These are phyloP conservation scores for Solanum clarkiae DNA, from an alignment of 257 asterid species.

Conservation along the genomic window DNA sequence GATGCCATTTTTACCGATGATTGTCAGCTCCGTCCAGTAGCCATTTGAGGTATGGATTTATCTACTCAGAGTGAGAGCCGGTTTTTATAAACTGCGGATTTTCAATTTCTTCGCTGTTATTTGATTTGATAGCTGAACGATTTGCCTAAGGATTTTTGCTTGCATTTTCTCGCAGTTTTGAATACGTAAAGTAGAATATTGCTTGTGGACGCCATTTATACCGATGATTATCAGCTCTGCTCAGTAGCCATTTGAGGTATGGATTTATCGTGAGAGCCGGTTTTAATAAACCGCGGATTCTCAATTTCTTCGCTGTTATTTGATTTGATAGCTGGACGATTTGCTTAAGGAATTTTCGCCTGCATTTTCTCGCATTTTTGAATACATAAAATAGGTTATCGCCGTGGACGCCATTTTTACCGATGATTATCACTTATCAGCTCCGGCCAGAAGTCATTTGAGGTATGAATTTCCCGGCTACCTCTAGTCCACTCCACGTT, in stretches of 20 bases:
- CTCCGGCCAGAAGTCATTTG: not conserved
- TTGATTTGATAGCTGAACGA: not conserved
- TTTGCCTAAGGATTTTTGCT: not conserved
- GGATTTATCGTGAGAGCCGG: not conserved
- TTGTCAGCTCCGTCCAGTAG: too few relatives aligned
- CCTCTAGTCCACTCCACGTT: not conserved
- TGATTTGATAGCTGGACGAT: not conserved
- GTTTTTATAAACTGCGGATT: not conserved
- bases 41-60: too few relatives aligned
- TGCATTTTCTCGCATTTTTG: not conserved
- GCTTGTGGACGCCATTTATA: not conserved
- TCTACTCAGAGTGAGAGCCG: not conserved
- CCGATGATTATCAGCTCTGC: not conserved
- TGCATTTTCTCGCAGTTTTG: not conserved
- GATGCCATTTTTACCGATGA: too few relatives aligned
- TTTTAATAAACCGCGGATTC: not conserved
- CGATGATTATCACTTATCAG: too few relatives aligned
- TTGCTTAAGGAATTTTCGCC: not conserved
- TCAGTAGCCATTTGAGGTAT: not conserved
- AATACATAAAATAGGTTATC: not conserved
- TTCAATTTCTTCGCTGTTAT: not conserved
- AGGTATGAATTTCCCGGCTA: not conserved
- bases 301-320: not conserved
- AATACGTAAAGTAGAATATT: not conserved
- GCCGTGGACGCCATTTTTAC: not conserved